Percentiles rank a stretch among this genome's conserved stretches.
Evolutionary conservation across 257 asterid species (phyloP).

Genomic region (Lycium barbarum): DNA sequence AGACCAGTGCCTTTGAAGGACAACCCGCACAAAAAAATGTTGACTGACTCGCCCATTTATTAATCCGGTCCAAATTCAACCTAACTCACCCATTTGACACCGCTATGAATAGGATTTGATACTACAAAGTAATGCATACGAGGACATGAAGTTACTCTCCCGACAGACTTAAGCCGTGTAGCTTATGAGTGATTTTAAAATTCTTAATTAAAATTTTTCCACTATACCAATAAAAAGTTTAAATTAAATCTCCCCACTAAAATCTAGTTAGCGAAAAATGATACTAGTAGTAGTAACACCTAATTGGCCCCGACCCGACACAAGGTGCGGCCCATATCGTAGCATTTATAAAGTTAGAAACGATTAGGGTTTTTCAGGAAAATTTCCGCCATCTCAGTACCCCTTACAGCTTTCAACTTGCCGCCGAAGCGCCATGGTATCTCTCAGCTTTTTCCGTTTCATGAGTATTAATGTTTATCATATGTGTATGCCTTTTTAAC

Average conservation of each 20-base stretch:
- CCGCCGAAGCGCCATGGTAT: slow-evolving; percentile 27
- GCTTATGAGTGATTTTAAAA: too few relatives aligned
- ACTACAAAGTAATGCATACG: too few relatives aligned
- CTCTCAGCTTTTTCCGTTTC: neutral
- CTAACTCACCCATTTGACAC: too few relatives aligned
- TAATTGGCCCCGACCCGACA: neutral
- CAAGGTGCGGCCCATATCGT: slow-evolving; percentile 8
- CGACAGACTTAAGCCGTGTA: too few relatives aligned
- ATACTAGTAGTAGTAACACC: neutral
- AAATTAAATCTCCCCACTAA: neutral
- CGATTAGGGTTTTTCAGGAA: slow-evolving; percentile 13
- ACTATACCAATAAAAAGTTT: too few relatives aligned
- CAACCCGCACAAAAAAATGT: too few relatives aligned
- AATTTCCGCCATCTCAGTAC: slow-evolving; percentile 1
- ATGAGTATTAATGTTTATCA: neutral
- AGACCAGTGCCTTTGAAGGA: too few relatives aligned
- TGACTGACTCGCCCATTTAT: too few relatives aligned
- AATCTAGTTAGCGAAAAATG: neutral
- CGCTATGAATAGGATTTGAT: too few relatives aligned
- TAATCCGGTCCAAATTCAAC: too few relatives aligned
- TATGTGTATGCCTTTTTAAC: neutral
- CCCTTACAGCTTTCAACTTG: neutral
- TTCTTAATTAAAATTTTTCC: too few relatives aligned
- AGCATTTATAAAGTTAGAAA: slow-evolving; percentile 1
- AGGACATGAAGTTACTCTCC: too few relatives aligned